Conservation (phyloP, 345 rosid genomes). For the Populus simonii region DNA sequence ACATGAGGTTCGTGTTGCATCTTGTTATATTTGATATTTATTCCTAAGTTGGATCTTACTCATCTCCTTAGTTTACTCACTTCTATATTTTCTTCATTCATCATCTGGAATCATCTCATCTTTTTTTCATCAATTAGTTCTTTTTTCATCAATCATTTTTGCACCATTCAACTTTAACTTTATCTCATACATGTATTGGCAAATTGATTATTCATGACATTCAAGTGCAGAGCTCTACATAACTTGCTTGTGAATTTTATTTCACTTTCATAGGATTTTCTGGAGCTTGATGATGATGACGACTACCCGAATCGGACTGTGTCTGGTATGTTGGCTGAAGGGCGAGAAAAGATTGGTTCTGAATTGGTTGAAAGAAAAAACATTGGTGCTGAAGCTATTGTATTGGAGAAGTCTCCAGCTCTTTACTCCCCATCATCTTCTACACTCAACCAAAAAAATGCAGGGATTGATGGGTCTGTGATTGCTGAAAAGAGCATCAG, state of each 20-base stretch:
- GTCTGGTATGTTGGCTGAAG: slow-evolving; percentile 28
- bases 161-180: not conserved
- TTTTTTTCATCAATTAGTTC: not conserved
- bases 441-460: slow-evolving; percentile 33
- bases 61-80: not conserved
- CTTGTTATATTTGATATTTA: not conserved
- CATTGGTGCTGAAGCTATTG: slow-evolving; percentile 33
- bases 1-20: slow-evolving; percentile 52
- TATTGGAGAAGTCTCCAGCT: slow-evolving; percentile 30
- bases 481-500: slow-evolving; percentile 34
- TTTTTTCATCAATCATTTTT: not conserved
- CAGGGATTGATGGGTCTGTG: slow-evolving; percentile 32
- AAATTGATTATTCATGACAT: not conserved
- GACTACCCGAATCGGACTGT: slow-evolving; percentile 24
- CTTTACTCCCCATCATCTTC: slow-evolving; percentile 20
- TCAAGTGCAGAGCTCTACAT: not conserved
- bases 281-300: slow-evolving; percentile 67
- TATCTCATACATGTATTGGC: not conserved
- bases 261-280: slow-evolving; percentile 49
- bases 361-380: slow-evolving; percentile 26
- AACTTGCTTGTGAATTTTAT: not conserved
- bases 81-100: not conserved
- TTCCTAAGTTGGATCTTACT: not conserved
- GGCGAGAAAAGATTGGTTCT: slow-evolving; percentile 35
- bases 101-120: not conserved